Conservation (phyloP, 2,329 filamentous ascomycete genomes). For the Rutstroemia sp. region DNA sequence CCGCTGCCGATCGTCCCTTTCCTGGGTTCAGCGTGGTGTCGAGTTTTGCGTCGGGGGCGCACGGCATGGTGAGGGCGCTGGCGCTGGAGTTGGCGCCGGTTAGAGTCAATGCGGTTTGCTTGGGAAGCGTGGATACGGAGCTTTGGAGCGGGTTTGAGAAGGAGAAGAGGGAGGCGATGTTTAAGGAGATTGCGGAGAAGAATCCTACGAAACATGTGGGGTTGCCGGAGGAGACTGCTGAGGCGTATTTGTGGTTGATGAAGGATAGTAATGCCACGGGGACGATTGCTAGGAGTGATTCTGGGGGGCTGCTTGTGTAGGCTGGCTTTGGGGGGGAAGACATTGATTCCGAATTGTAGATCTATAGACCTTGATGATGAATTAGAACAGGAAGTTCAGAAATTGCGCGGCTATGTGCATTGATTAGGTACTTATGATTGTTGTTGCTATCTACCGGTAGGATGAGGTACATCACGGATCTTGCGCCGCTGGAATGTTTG, state of each 20-base stretch:
- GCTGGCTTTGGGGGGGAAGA: not conserved
- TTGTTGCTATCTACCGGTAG: too few relatives aligned
- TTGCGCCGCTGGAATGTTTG: not conserved
- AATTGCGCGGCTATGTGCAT: too few relatives aligned
- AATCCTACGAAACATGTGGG: slow-evolving; percentile 16
- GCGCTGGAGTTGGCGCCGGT: slow-evolving; percentile 57
- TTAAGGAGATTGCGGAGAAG: slow-evolving; percentile 15
- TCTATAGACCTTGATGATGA: not conserved
- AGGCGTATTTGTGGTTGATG: slow-evolving; percentile 38
- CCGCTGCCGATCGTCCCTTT: slow-evolving; percentile 13
- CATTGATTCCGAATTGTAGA: not conserved
- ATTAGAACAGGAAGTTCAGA: not conserved
- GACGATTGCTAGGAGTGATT: slow-evolving; percentile 17
- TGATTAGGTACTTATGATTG: too few relatives aligned
- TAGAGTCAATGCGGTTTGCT: slow-evolving; percentile 54
- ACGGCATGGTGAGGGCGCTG: slow-evolving; percentile 46
- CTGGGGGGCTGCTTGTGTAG: slow-evolving; percentile 7
- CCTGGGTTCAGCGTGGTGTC: slow-evolving; percentile 40
- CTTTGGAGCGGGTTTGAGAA: slow-evolving; percentile 30
- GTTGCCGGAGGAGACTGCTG: slow-evolving; percentile 34
- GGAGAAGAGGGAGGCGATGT: slow-evolving; percentile 32
- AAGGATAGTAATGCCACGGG: slow-evolving; percentile 35
- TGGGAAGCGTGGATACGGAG: slow-evolving; percentile 46
- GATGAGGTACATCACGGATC: not conserved
- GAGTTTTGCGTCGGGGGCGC: slow-evolving; percentile 41